These are phyloP conservation scores for Sarcomyxa edulis DNA, from an alignment of 768 basidiomycete species.

Conservation along the genomic window DNA sequence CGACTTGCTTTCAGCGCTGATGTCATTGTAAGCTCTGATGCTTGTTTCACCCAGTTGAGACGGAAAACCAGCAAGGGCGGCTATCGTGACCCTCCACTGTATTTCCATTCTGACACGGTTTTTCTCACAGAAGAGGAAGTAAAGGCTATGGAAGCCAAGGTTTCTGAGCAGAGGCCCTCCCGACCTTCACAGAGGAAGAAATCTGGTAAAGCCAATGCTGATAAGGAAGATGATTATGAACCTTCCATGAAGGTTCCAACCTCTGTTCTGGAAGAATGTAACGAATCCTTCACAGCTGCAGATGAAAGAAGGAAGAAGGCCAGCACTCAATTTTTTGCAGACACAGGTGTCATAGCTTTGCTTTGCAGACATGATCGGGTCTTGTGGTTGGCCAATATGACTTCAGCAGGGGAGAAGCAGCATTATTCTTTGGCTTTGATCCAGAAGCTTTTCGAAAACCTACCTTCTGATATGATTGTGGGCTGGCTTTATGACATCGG, in stretches of 20 bases:
- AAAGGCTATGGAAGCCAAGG: conserved; percentile 2
- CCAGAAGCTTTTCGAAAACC: conserved; percentile 19
- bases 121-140: conserved; percentile 7
- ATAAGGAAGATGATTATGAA: conserved; percentile 4
- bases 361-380: conserved; percentile 27
- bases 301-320: conserved; percentile 17
- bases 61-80: conserved; percentile 1
- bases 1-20: conserved; percentile 13
- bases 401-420: conserved; percentile 24
- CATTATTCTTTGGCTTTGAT: conserved; percentile 25
- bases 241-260: conserved; percentile 8
- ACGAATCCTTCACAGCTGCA: conserved; percentile 14
- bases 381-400: conserved; percentile 27
- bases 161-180: conserved; percentile 9
- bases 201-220: background rate
- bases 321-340: conserved; percentile 13
- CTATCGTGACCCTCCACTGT: background rate
- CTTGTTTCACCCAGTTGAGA: conserved; percentile 28
- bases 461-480: conserved; percentile 16
- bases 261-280: conserved; percentile 12
- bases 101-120: background rate
- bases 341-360: conserved; percentile 27
- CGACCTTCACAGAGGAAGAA: background rate
- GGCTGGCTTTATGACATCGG: conserved; percentile 25
- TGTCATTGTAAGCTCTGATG: conserved; percentile 25